Base-by-base conservation (phyloP, 108 stramenopile genomes). In the Epithemia pelagica region DNA sequence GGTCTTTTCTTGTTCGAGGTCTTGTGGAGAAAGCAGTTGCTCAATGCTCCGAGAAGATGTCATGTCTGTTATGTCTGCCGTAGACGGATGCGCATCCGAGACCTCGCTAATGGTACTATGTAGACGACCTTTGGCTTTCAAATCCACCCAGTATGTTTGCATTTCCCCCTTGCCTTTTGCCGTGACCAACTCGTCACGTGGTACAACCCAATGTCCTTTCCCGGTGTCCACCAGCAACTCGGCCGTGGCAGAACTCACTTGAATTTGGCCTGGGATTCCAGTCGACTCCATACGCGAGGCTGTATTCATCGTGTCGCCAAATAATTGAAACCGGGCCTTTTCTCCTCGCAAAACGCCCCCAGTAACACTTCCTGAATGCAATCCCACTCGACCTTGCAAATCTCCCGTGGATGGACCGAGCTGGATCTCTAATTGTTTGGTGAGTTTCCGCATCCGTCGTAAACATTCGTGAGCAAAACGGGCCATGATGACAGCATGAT, bases 111-210 rank as follows among this genome's bases (percentile, higher is more conserved):
- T 46, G 15, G 5, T 46, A 15, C 37, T 57, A n/a, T 5, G 26
- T 21, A n/a, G 7, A 3, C 25, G 25, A 7, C 7, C 26, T 7
- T 57, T 26, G 56, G 22, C 26, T 26, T n/a, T 7, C 25, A 57
- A 3, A 57, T 26, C 56, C 1, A 73, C 52, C 72, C 72, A 80
- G 58, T 58, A 80, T 1, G 79, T 80, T 29, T 61, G 32, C 71
- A 80, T 69, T 30, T 80, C 73, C 0, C 75, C 79, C 62, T 78
- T 82, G 27, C 77, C 81, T 32, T 82, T 82, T 28, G 74, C 73
- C 21, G 66, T 53, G 19, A 82, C 72, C 20, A 62, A 75, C 30
- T 55, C 30, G 0, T 74, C 77, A 53, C 81, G 77, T 23, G 68
- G 62, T 30, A 29, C 26, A 1, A 78, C 33, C 27, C 28, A 46